Evolutionary conservation across 2,329 filamentous ascomycete species (phyloP).

Genomic region (Aspergillus awamori): DNA sequence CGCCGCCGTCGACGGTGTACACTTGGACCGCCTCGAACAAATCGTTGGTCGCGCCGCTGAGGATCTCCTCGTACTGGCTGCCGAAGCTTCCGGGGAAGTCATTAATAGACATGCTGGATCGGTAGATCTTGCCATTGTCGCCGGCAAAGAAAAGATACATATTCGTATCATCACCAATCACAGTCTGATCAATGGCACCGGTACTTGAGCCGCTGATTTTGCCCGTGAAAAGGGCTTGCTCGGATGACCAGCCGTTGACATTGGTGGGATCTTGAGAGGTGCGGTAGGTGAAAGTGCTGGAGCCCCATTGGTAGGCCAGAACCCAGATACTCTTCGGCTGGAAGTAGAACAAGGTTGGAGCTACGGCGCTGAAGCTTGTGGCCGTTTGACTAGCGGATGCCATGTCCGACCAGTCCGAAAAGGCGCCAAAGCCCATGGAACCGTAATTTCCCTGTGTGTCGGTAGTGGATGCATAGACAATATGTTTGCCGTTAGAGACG

Average conservation of each 20-base stretch:
- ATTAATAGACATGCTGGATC: constrained; percentile 63
- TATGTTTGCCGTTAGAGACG: too few relatives aligned
- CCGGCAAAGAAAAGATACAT: constrained; percentile 71
- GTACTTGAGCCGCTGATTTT: constrained; percentile 52
- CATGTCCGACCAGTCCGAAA: too few relatives aligned
- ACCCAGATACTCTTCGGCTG: constrained; percentile 64
- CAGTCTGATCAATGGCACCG: constrained; percentile 60
- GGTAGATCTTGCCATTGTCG: constrained; percentile 69
- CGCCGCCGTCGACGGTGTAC: constrained; percentile 60
- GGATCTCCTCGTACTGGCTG: constrained; percentile 47
- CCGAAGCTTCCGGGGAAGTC: constrained; percentile 67
- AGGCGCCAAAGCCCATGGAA: too few relatives aligned
- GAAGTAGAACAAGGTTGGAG: constrained; percentile 56
- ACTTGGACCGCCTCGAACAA: constrained; percentile 70
- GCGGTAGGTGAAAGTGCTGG: constrained; percentile 53
- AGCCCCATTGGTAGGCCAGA: constrained; percentile 68
- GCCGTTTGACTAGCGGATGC: too few relatives aligned
- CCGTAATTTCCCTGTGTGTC: too few relatives aligned
- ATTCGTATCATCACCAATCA: constrained; percentile 63
- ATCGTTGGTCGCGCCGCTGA: constrained; percentile 59
- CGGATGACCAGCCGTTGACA: constrained; percentile 52
- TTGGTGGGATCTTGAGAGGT: constrained; percentile 63
- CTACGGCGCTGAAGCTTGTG: too few relatives aligned
- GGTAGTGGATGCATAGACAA: too few relatives aligned
- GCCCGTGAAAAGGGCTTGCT: constrained; percentile 21